phyloP scores from a whole-genome alignment of 768 basidiomycete species.

The Lactarius quietus region DNA sequence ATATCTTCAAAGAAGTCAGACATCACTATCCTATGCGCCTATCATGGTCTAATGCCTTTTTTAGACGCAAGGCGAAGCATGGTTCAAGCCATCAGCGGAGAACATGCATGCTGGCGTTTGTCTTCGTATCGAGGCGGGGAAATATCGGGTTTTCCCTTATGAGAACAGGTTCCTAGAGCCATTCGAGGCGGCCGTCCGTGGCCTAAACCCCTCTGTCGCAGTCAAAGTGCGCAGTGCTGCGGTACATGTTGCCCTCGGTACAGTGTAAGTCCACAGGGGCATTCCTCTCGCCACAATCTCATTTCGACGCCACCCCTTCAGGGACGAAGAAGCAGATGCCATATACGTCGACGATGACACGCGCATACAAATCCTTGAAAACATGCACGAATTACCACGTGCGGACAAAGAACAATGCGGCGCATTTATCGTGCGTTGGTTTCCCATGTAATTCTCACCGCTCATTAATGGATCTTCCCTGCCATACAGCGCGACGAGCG shows the following conservation, averaged over 20 bases:
- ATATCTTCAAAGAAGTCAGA: slow-evolving; percentile 69
- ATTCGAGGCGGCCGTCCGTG: slow-evolving; percentile 74
- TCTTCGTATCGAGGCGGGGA: slow-evolving; percentile 60
- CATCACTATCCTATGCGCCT: background rate
- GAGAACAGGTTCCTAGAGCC: slow-evolving; percentile 77
- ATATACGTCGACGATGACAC: slow-evolving; percentile 77
- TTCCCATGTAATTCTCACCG: background rate
- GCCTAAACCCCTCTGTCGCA: slow-evolving; percentile 79
- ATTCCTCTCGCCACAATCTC: background rate
- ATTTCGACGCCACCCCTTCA: slow-evolving; percentile 29
- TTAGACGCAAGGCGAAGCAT: slow-evolving; percentile 78
- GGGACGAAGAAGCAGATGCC: slow-evolving; percentile 53
- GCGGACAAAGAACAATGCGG: slow-evolving; percentile 92
- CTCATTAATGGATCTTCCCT: slow-evolving; percentile 1
- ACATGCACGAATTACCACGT: slow-evolving; percentile 58
- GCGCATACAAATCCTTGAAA: slow-evolving; percentile 81
- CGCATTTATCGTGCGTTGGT: slow-evolving; percentile 67
- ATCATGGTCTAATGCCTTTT: slow-evolving; percentile 28
- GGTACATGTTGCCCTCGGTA: slow-evolving; percentile 72
- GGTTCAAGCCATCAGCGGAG: slow-evolving; percentile 85
- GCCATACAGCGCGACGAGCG: slow-evolving; percentile 70
- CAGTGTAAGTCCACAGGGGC: slow-evolving; percentile 56
- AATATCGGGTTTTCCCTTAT: slow-evolving; percentile 81
- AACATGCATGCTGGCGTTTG: slow-evolving; percentile 79
- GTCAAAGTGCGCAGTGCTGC: slow-evolving; percentile 78